Percentiles rank a stretch among this genome's conserved stretches.
phyloP scores from a whole-genome alignment of 2,329 filamentous ascomycete genomes.

The Cladosporium sp. region DNA sequence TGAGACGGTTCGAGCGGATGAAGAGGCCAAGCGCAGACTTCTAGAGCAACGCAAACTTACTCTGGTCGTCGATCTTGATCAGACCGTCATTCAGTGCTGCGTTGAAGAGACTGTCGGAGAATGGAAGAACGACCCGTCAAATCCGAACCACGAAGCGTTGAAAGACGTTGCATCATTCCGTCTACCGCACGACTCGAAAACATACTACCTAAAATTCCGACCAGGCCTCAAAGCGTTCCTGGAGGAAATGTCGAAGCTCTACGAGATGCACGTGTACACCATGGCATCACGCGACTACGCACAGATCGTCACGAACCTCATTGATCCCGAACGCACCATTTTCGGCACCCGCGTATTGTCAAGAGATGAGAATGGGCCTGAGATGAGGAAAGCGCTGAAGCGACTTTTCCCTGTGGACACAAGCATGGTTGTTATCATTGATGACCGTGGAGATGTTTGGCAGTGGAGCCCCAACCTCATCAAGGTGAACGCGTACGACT shows the following conservation, averaged over 20 bases:
- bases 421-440: constrained; percentile 98
- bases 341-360: constrained; percentile 95
- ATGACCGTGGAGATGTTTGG: constrained; percentile 96
- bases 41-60: constrained; percentile 78
- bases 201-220: constrained; percentile 97
- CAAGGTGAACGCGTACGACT: constrained; percentile 92
- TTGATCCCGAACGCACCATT: constrained; percentile 82
- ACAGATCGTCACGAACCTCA: constrained; percentile 81
- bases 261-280: constrained; percentile 96
- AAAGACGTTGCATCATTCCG: constrained; percentile 87
- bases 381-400: constrained; percentile 74
- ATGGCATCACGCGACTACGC: constrained; percentile 99
- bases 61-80: constrained; percentile 92
- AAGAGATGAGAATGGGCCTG: constrained; percentile 92
- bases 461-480: constrained; percentile 88
- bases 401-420: constrained; percentile 93
- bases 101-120: constrained; percentile 95
- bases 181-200: constrained; percentile 76
- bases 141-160: constrained; percentile 86
- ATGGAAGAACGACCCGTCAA: constrained; percentile 83
- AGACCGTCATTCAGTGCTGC: constrained; percentile 97
- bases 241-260: constrained; percentile 69
- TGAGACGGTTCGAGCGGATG: constrained; percentile 76
- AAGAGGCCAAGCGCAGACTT: constrained; percentile 78
- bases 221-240: constrained; percentile 81